Evolutionary conservation across 192 early-diverging fungal species (phyloP), one percentile per base, ranked within the genome.

Genomic region (Coemansia sp.): DNA sequence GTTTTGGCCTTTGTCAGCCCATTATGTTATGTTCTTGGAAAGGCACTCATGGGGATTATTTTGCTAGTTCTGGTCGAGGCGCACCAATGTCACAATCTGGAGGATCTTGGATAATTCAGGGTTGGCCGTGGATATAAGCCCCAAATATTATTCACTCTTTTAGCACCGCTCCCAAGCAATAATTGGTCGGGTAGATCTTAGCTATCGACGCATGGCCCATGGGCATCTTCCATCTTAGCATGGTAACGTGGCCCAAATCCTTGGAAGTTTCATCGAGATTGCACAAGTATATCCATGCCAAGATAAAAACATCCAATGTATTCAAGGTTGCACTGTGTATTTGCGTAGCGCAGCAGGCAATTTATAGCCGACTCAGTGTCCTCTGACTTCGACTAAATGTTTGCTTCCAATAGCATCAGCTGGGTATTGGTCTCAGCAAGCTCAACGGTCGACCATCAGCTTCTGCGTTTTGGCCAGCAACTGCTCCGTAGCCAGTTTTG

Each of bases 131-230:
- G 84, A 52, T 2, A 92, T 94, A 18, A 82, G 80, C 42, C 81
- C 59, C 54, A 94, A 72, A 63, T 83, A 89, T 51, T 82, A 58
- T 52, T 92, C 91, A 62, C 83, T 54, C 85, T 77, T 77, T 97
- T 95, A 5, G 97, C 95, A 21, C 92, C 85, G 6, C 85, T 83
- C 52, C 93, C 92, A 72, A n/a, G n/a, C n/a, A 95, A 95, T 65
- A 95, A 99, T 71, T 91, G 94, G 97, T 98, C 72, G 98, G 85
- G 71, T 93, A 99, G 16, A 98, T 93, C 68, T 99, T 95, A 2
- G 91, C 84, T 85, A 99, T 94, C 35, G 94, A 90, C 71, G 92
- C 94, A 19, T 95, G 82, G 6, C 93, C 94, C 42, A 83, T 82
- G 0, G 93, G 84, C 55, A 92, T 87, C 64, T 95, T 92, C 22